phyloP scores from a whole-genome alignment of 208 protist species.

The Leishmania martiniquensis region DNA sequence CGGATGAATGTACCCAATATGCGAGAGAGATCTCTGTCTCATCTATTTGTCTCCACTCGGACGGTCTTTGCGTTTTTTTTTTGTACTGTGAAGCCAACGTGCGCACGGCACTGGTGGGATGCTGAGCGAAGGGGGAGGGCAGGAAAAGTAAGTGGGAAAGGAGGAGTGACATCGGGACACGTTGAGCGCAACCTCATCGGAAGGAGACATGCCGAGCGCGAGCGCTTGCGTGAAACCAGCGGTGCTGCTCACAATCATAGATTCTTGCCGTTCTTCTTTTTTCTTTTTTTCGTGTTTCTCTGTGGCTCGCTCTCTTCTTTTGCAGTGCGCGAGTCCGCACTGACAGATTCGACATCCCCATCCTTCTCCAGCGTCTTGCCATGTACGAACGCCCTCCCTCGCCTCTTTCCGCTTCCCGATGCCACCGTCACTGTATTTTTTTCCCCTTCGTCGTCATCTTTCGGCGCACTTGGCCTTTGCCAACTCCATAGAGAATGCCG shows the following conservation, averaged over 20 bases:
- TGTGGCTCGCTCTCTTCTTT: no score
- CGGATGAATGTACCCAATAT: background rate
- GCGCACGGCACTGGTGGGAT: background rate
- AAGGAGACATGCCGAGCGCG: background rate
- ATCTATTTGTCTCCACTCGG: background rate
- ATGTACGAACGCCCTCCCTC: background rate
- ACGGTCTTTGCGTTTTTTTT: background rate
- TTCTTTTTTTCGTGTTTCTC: background rate
- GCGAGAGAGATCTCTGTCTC: background rate
- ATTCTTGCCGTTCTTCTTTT: background rate
- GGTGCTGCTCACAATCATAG: background rate
- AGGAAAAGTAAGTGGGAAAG: no score
- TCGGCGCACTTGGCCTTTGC: background rate
- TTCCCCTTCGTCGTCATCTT: background rate
- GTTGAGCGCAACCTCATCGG: background rate
- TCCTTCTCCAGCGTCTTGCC: background rate
- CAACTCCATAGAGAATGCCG: slow-evolving; percentile 3
- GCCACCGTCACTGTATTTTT: no score
- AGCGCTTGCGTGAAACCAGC: background rate
- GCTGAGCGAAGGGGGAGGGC: background rate
- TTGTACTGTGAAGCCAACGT: background rate
- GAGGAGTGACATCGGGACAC: background rate
- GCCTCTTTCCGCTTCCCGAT: background rate
- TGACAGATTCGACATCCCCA: background rate
- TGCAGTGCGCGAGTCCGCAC: background rate